phyloP scores from a whole-genome alignment of 345 rosid species.

The Eucalyptus microcorys region DNA sequence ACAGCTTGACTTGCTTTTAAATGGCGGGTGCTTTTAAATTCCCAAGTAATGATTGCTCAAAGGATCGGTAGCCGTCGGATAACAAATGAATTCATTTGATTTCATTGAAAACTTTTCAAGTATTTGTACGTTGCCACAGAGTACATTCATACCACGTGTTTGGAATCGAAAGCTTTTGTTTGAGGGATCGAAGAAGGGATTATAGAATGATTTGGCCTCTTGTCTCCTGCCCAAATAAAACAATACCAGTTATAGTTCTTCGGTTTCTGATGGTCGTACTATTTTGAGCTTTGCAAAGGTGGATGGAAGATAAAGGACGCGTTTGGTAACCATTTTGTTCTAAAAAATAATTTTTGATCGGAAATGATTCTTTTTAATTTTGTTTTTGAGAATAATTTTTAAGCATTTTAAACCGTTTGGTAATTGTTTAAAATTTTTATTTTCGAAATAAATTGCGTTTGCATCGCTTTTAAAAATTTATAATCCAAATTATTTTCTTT shows the following conservation, averaged over 20 bases:
- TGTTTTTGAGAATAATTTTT: rapidly evolving
- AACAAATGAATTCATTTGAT: not conserved
- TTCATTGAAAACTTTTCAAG: not conserved
- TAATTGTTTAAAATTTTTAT: too few species aligned
- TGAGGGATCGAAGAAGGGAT: not conserved
- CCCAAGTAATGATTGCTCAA: not conserved
- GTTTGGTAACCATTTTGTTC: too few species aligned
- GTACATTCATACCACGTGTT: not conserved
- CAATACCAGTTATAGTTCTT: not conserved
- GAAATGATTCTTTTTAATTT: too few species aligned
- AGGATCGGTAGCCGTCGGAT: not conserved
- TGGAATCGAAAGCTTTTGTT: not conserved
- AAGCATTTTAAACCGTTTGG: too few species aligned
- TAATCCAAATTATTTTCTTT: too few species aligned
- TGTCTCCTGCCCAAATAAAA: not conserved
- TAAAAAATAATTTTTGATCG: rapidly evolving
- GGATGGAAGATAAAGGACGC: not conserved
- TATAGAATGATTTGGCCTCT: not conserved
- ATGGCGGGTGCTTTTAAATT: not conserved
- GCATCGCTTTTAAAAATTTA: rapidly evolving
- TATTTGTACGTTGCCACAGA: not conserved
- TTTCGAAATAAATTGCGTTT: rapidly evolving
- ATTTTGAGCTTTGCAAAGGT: not conserved
- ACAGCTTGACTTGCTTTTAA: not conserved
- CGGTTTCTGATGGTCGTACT: not conserved